These are phyloP conservation scores for Russula olivacea DNA, from an alignment of 768 basidiomycete genomes.

Conservation along the genomic window DNA sequence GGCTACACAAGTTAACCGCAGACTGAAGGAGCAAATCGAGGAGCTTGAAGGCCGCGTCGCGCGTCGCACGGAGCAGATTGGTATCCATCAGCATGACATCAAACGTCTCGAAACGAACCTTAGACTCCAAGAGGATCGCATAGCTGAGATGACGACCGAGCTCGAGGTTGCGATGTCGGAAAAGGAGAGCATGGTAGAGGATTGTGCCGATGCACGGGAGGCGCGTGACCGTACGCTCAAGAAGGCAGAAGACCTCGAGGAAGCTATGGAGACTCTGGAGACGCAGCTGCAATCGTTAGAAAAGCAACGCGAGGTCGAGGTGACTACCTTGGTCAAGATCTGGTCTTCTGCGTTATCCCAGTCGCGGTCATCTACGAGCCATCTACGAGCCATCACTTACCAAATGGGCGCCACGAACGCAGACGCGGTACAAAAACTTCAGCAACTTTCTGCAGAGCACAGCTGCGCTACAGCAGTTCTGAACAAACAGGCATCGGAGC, in stretches of 20 bases:
- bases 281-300: constrained; percentile 28
- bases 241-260: constrained; percentile 55
- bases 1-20: constrained; percentile 37
- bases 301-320: constrained; percentile 27
- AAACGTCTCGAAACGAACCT: constrained; percentile 70
- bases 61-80: constrained; percentile 67
- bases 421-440: constrained; percentile 3
- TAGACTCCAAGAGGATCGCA: constrained; percentile 65
- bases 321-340: constrained; percentile 27
- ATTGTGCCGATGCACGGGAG: constrained; percentile 72
- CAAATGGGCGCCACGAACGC: neutral
- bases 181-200: constrained; percentile 79
- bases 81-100: constrained; percentile 74
- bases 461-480: neutral
- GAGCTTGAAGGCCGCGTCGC: constrained; percentile 61
- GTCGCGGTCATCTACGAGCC: constrained; percentile 5
- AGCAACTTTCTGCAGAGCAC: neutral
- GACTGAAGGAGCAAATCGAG: constrained; percentile 58
- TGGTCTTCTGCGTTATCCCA: constrained; percentile 22
- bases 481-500: constrained; percentile 5
- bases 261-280: constrained; percentile 47
- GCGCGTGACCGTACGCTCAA: constrained; percentile 59
- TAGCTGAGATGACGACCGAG: constrained; percentile 64
- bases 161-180: constrained; percentile 59
- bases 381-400: neutral